Percentiles rank a stretch among this genome's conserved stretches.
These are phyloP conservation scores for Sistotremastrum suecicum DNA, from an alignment of 768 basidiomycete species.

Conservation along the genomic window DNA sequence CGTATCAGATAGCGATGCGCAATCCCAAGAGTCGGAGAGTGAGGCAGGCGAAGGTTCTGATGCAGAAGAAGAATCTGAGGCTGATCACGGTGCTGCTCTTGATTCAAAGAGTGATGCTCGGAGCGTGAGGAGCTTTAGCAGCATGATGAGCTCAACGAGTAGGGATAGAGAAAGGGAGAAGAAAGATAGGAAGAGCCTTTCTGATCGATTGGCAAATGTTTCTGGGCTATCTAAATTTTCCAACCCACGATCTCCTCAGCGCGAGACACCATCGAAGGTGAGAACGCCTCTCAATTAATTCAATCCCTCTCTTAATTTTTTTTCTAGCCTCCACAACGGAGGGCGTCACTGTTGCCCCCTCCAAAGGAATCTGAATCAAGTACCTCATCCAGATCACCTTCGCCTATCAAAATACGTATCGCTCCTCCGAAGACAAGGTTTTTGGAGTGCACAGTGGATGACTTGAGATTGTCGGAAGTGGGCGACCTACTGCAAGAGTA, in stretches of 20 bases:
- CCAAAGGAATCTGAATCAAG: constrained; percentile 9
- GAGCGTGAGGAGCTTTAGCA: constrained; percentile 80
- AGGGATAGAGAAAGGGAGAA: constrained; percentile 17
- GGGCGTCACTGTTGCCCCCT: constrained; percentile 3
- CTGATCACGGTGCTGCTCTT: constrained; percentile 13
- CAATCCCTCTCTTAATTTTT: not conserved
- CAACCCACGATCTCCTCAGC: constrained; percentile 9
- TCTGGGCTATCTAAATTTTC: constrained; percentile 39
- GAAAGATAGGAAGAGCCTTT: constrained; percentile 50
- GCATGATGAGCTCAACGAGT: constrained; percentile 48
- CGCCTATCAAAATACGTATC: constrained; percentile 28
- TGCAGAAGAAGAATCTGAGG: constrained; percentile 19
- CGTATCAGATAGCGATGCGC: constrained; percentile 13
- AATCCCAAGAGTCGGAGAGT: constrained; percentile 11
- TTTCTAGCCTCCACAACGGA: not conserved
- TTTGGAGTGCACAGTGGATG: constrained; percentile 56
- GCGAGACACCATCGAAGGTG: constrained; percentile 2
- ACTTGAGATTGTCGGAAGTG: constrained; percentile 71
- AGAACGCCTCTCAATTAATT: not conserved
- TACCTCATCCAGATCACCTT: constrained; percentile 23
- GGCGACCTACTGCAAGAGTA: constrained; percentile 72
- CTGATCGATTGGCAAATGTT: constrained; percentile 71
- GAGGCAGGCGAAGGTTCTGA: constrained; percentile 10
- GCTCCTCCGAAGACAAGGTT: constrained; percentile 58
- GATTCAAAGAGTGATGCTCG: constrained; percentile 30